Conservation (phyloP, 1,139 yeast genomes). For the Pichia sp. region DNA sequence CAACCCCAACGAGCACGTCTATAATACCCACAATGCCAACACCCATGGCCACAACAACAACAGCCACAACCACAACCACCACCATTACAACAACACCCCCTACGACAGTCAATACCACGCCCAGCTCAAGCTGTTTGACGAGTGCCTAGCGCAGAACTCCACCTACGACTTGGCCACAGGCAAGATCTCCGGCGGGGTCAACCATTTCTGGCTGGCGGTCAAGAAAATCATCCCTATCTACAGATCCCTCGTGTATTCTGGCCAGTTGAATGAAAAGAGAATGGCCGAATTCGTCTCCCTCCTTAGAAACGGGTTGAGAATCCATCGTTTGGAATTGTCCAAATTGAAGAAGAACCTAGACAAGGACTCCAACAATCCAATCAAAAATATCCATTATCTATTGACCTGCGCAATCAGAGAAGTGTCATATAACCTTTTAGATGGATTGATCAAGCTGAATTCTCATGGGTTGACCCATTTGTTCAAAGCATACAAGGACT, state of each 20-base stretch:
- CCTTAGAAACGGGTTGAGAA: slow-evolving; percentile 49
- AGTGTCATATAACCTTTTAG: slow-evolving; percentile 48
- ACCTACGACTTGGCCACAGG: slow-evolving; percentile 34
- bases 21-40: slow-evolving; percentile 1
- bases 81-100: background rate
- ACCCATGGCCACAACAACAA: background rate
- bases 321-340: slow-evolving; percentile 47
- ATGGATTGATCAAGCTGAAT: slow-evolving; percentile 40
- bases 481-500: slow-evolving; percentile 56
- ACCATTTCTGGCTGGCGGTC: slow-evolving; percentile 45
- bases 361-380: slow-evolving; percentile 51
- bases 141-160: slow-evolving; percentile 42
- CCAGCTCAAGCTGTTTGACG: slow-evolving; percentile 36
- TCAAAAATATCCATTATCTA: slow-evolving; percentile 45
- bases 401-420: slow-evolving; percentile 46
- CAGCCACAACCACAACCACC: background rate
- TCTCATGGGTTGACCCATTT: slow-evolving; percentile 57
- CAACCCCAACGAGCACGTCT: slow-evolving; percentile 1
- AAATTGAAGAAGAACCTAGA: slow-evolving; percentile 53
- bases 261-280: slow-evolving; percentile 41
- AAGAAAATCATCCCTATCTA: slow-evolving; percentile 46
- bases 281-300: slow-evolving; percentile 46
- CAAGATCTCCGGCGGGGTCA: slow-evolving; percentile 30
- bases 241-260: slow-evolving; percentile 40
- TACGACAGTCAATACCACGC: background rate